phyloP scores from a whole-genome alignment of 352 stramenopile species.

The Pythium guiyangense region DNA sequence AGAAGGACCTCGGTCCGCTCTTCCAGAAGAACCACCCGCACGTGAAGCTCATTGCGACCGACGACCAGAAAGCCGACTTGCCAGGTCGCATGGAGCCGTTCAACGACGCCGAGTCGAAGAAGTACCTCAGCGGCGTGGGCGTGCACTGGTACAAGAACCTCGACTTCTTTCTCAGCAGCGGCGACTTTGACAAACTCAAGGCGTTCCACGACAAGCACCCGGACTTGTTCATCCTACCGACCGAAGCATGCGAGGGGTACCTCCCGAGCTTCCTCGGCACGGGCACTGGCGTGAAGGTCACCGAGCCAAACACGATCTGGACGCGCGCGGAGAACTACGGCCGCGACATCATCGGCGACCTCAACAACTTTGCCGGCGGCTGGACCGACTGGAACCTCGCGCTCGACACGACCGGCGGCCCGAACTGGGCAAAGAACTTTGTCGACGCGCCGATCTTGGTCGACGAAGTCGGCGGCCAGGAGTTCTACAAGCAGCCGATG shows the following conservation, averaged over 20 bases:
- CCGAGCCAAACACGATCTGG: constrained; percentile 46
- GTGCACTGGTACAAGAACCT: constrained; percentile 87
- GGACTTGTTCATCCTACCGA: constrained; percentile 77
- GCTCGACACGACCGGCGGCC: constrained; percentile 64
- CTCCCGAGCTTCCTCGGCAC: constrained; percentile 42
- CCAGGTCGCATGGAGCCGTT: constrained; percentile 34
- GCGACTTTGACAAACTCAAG: constrained; percentile 46
- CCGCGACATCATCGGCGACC: constrained; percentile 84
- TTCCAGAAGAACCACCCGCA: too few relatives aligned
- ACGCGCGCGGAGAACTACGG: constrained; percentile 71
- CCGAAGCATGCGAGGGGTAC: constrained; percentile 71
- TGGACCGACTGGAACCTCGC: constrained; percentile 90
- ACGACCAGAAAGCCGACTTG: constrained; percentile 80
- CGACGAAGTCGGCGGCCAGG: too few relatives aligned
- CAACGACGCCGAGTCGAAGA: constrained; percentile 32
- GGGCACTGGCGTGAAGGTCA: constrained; percentile 37
- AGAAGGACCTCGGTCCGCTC: constrained; percentile 67
- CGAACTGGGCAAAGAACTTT: constrained; percentile 65
- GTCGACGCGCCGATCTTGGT: constrained; percentile 76
- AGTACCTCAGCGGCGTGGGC: constrained; percentile 79
- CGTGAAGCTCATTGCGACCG: constrained; percentile 81
- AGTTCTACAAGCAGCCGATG: too few relatives aligned
- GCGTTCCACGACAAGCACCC: constrained; percentile 48
- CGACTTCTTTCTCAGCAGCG: constrained; percentile 39
- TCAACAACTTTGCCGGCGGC: constrained; percentile 68